phyloP scores from a whole-genome alignment of 768 basidiomycete species.

The Russula earlei region DNA sequence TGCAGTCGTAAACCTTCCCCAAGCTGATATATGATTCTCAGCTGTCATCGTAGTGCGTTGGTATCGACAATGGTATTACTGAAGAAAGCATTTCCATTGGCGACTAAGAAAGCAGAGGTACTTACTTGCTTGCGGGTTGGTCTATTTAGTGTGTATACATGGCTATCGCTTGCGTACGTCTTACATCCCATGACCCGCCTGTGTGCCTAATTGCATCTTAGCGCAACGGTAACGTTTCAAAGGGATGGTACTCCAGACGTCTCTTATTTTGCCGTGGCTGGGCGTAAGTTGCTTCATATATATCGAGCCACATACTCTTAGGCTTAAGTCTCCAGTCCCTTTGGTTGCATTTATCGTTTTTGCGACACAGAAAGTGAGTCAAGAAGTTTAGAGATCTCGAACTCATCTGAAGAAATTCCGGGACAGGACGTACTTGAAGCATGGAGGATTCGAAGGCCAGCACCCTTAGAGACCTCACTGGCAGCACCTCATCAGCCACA shows the following conservation, averaged over 20 bases:
- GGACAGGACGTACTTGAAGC: constrained; percentile 32
- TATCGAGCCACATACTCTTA: constrained; percentile 4
- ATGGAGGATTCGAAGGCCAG: constrained; percentile 15
- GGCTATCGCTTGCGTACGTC: constrained; percentile 10
- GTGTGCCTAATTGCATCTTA: not conserved
- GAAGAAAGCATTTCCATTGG: constrained; percentile 34
- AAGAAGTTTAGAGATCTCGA: not conserved
- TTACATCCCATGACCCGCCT: not conserved
- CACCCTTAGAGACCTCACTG: not conserved
- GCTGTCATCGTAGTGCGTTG: constrained; percentile 37
- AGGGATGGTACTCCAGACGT: constrained; percentile 17
- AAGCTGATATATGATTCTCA: constrained; percentile 21
- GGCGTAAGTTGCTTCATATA: constrained; percentile 30
- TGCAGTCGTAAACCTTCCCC: not conserved
- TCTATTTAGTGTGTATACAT: constrained; percentile 12
- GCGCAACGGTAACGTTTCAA: not conserved
- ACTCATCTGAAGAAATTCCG: not conserved
- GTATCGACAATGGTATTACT: constrained; percentile 32
- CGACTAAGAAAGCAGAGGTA: constrained; percentile 28
- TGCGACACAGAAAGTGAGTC: constrained; percentile 38
- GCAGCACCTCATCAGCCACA: not conserved
- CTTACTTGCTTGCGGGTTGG: constrained; percentile 32
- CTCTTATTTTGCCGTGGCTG: constrained; percentile 43
- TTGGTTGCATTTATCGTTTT: constrained; percentile 40
- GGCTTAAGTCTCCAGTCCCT: constrained; percentile 32